phyloP scores from a whole-genome alignment of 768 basidiomycete genomes.

The Lactarius psammicola region DNA sequence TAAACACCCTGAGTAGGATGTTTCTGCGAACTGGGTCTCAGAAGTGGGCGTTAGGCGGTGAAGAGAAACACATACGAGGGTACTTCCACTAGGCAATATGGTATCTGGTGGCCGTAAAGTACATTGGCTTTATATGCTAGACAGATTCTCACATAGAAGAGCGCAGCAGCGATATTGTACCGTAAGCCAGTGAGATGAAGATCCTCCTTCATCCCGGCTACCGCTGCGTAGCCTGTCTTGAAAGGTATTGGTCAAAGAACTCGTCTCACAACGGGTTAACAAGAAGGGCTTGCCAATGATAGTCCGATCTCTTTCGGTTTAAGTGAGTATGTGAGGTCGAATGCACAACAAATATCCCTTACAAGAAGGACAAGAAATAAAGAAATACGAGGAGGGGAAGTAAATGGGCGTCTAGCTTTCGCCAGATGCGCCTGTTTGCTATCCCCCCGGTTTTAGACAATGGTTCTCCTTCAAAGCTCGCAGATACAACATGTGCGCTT shows the following conservation, averaged over 20 bases:
- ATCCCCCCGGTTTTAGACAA: neutral
- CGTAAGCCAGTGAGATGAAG: slow-evolving; percentile 37
- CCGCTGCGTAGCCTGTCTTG: slow-evolving; percentile 29
- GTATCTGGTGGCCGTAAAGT: slow-evolving; percentile 29
- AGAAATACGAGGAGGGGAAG: slow-evolving; percentile 26
- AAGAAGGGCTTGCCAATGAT: slow-evolving; percentile 21
- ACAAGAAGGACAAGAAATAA: slow-evolving; percentile 30
- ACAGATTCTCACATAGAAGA: slow-evolving; percentile 38
- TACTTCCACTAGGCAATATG: slow-evolving; percentile 42
- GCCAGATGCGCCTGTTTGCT: slow-evolving; percentile 15
- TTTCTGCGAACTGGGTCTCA: slow-evolving; percentile 34
- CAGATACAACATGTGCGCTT: neutral
- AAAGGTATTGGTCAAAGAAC: neutral
- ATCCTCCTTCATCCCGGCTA: slow-evolving; percentile 46
- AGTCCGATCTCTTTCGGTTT: slow-evolving; percentile 25
- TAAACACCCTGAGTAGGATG: slow-evolving; percentile 38
- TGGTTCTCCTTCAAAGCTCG: neutral
- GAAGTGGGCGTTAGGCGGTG: neutral
- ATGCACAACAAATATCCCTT: neutral
- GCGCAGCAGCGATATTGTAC: slow-evolving; percentile 41
- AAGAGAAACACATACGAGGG: slow-evolving; percentile 36
- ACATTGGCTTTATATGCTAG: neutral
- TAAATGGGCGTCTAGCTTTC: slow-evolving; percentile 22
- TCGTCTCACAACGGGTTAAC: neutral
- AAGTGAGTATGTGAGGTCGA: neutral